Base-by-base conservation (phyloP, 1,284 basidiomycete genomes). In the Grifola frondosa region DNA sequence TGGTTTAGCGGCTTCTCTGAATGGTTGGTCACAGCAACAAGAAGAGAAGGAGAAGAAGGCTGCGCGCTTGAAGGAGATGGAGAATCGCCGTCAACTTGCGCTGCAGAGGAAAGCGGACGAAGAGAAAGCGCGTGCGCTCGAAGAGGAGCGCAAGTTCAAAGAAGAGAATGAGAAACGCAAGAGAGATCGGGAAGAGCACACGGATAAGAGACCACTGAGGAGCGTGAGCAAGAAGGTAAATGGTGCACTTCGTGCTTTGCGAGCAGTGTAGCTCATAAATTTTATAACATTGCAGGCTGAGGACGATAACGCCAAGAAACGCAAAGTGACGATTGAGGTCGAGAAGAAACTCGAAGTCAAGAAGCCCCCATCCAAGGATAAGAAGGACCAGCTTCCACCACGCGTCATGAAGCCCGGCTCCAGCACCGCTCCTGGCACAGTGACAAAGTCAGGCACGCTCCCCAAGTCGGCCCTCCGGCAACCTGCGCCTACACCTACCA, bases 31-130 rank as follows among this genome's bases (percentile, higher is more conserved):
- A 22, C 55, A 95, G 91, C 89, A 94, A 74, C 87, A 93, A 71
- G 88, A 87, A 49, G 88, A 90, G 56, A 75, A 77, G 26, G 88
- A 91, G 50, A 89, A 87, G 67, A 92, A 90, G 63, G 79, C 77
- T 1, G 69, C 74, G 3, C 70, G 86, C 19, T 67, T 86, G 48
- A 88, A 84, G 56, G 87, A 92, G 52, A 85, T 88, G 76, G 91
- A 94, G 53, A 74, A 78, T 39, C 74, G 88, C 33, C 80, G 88
- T 19, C 82, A 85, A 48, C 78, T 77, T 13, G 81, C 80, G 2
- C 66, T 80, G 40, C 81, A 88, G 59, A 77, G 81, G 60, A 93
- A 91, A 63, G 82, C 75, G 1, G 89, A 90, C 41, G 88, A 90
- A 56, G 87, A 89, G 57, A 87, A 80, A 58, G 66, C 71, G 2